Base-by-base conservation (phyloP, 83 land plant genomes). In the Larix sibirica region DNA sequence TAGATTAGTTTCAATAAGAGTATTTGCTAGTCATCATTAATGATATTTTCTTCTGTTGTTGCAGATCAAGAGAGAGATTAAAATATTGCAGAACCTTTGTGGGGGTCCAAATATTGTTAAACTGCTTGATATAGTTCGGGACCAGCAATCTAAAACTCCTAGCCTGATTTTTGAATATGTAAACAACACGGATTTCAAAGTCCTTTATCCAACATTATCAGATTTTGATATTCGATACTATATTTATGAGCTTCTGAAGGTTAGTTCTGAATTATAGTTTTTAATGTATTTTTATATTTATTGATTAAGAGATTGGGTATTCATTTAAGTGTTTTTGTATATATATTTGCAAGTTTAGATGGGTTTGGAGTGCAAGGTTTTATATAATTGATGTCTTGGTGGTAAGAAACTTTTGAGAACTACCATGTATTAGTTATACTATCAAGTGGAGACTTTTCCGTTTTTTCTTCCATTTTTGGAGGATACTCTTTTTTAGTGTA, bases 41-140 rank as follows among this genome's bases (percentile, higher is more conserved):
- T 16, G 24, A 54, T 62, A 17, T 33, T 61, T 56, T 42, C 31
- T 61, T 8, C 81, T 68, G 23, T 75, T 44, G 14, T 7, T 89
- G 87, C 92, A 97, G 99, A 97, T 97, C 13, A 97, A 95, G 89
- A 86, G 99, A 69, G 99, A 97, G 82, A 97, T 97, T 36, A 97
- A 97, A 79, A 97, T 97, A 61, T 86, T 97, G 1, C 99, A 97
- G 82, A 95, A 97, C 81, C 90, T 97, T 1, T 94, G 96, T 83
- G 99, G 98, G 42, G 99, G 99, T 10, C 99, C 99, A 33, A 97
- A 97, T 69, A 94, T 97, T 84, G 89, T 97, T 42, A 97, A 97
- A 85, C 85, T 97, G 84, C 90, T 94, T 84, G 98, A 97, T 83
- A 97, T 97, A 77, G 99, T 97, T 21, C 88, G 98, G 80, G 99